Conservation (phyloP, 202 grass and related monocot genomes). For the Carex sylvatica region DNA sequence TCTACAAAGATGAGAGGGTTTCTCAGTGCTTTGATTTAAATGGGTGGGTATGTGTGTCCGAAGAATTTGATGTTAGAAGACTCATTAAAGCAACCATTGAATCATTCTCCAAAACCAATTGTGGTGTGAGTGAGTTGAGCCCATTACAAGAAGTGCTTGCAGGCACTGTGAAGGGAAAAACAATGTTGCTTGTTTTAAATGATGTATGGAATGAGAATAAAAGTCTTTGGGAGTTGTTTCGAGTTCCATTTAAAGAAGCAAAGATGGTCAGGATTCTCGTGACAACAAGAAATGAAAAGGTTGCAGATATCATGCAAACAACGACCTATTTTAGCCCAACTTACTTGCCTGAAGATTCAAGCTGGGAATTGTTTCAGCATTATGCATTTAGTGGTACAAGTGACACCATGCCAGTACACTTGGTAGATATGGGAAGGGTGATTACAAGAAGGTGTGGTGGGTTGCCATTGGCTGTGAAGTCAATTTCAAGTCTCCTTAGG, state of each 20-base stretch:
- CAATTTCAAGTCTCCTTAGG: constrained; percentile 14
- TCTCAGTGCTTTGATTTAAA: constrained; percentile 8
- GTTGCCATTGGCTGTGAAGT: constrained; percentile 30
- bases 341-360: background rate
- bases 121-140: constrained; percentile 2
- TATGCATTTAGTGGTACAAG: background rate
- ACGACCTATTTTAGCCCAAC: background rate
- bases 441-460: constrained; percentile 34
- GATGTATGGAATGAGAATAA: constrained; percentile 30
- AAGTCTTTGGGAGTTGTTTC: background rate
- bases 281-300: constrained; percentile 20
- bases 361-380: constrained; percentile 6
- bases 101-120: background rate
- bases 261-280: background rate
- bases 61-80: constrained; percentile 27
- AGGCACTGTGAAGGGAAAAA: background rate
- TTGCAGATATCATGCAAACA: constrained; percentile 14
- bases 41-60: constrained; percentile 37
- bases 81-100: constrained; percentile 1
- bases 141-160: constrained; percentile 20
- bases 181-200: constrained; percentile 39
- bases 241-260: background rate
- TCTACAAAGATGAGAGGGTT: constrained; percentile 27
- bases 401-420: background rate
- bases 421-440: background rate